Conservation (phyloP, 495 filamentous ascomycete genomes). For the Aspergillus taichungensis region DNA sequence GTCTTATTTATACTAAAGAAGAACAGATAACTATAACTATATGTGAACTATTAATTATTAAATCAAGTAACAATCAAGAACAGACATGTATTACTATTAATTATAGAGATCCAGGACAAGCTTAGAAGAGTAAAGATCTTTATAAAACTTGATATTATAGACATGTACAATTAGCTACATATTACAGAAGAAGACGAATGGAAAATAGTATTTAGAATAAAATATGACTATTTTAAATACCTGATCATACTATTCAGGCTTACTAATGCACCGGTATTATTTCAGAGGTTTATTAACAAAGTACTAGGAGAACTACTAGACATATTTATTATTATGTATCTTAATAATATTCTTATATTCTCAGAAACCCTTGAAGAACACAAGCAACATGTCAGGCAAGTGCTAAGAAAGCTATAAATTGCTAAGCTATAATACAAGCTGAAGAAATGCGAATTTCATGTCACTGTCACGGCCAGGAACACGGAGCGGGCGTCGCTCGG, state of each 20-base stretch:
- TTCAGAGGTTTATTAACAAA: conserved; percentile 8
- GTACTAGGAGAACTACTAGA: no score
- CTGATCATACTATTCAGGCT: conserved; percentile 10
- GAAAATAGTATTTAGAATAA: conserved; percentile 12
- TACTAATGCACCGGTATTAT: conserved; percentile 8
- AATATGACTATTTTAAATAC: conserved; percentile 11
- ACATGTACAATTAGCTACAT: conserved; percentile 9
- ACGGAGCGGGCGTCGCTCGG: no score
- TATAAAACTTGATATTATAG: conserved; percentile 17
- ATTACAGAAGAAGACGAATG: conserved; percentile 11
- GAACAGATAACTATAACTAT: conserved; percentile 8
- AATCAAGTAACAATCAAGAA: not conserved
- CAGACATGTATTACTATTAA: not conserved
- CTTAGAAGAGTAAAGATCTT: not conserved
- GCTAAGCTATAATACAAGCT: no score
- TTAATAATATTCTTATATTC: no score
- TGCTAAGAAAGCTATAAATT: no score
- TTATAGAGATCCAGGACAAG: not conserved
- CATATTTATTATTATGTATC: no score
- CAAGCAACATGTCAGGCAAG: no score
- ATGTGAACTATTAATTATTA: conserved; percentile 8
- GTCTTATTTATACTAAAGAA: conserved; percentile 10
- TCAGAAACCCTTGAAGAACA: no score
- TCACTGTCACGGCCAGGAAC: no score
- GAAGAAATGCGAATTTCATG: no score